Evolutionary conservation across 108 stramenopile species (phyloP), one percentile per base, ranked within the genome.

Genomic region (Discostella pseudostelligera): DNA sequence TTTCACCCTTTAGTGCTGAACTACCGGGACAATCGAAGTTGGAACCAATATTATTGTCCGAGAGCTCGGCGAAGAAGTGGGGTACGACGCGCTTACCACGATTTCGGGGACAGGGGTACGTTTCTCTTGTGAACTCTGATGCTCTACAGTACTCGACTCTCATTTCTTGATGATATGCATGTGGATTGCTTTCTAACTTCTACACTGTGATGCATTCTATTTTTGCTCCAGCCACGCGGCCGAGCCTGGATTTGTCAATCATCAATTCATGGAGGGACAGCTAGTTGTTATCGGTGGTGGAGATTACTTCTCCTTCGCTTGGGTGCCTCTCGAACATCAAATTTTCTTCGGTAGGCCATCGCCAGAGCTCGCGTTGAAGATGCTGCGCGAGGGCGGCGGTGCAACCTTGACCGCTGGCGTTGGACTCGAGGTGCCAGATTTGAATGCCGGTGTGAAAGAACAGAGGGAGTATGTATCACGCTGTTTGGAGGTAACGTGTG

Each of bases 341-440:
- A 91, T 91, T 42, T 91, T 91, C 74, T 91, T 91, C 37, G 89
- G 89, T 36, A 48, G 90, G 14, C 90, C 90, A 17, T 80, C 78
- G 12, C 85, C 90, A 11, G 90, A 91, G 39, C 11, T 81, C 9
- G 61, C 72, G 1, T 50, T 81, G 36, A 68, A 63, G 43, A 81
- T 81, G 80, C 75, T 89, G 10, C 70, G 84, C 16, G 85, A 91
- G 46, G 70, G 74, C 14, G 85, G 85, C 6, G 74, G 65, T 0
- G 16, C 83, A 0, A 44, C 36, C 17, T 61, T 81, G 57, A 71
- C 69, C 13, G 76, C 79, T 8, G 65, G 66, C 8, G 59, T 70
- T 9, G 64, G 69, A 8, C 24, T 42, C 8, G 29, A 50, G 3
- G 73, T 67, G 46, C 50, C 81, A 0, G 64, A 72, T 56, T 39